A percentile compares a stretch with the other conserved stretches of the same genome.
phyloP scores from a whole-genome alignment of 768 basidiomycete genomes.

The Boletus vermiculosoides region DNA sequence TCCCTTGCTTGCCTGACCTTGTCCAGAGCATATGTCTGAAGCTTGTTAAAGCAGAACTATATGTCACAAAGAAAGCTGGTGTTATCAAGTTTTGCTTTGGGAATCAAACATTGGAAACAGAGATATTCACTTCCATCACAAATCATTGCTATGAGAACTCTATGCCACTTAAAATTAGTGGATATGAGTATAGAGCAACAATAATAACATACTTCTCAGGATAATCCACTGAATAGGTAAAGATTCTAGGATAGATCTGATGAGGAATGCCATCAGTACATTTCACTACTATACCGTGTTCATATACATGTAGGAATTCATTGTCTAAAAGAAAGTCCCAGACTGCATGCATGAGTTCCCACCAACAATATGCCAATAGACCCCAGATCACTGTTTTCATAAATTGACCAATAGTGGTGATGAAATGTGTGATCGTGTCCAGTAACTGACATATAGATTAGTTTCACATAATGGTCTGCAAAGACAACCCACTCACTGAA shows the following conservation, averaged over 20 bases:
- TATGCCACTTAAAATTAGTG: not conserved
- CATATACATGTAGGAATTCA: not conserved
- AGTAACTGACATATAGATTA: not conserved
- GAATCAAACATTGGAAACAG: not conserved
- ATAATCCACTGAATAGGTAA: not conserved
- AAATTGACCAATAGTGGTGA: not conserved
- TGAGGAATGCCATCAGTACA: not conserved
- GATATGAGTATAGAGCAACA: not conserved
- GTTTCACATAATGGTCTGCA: not conserved
- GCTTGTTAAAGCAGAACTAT: not conserved
- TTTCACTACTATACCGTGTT: not conserved
- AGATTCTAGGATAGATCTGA: not conserved
- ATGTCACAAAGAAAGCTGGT: not conserved
- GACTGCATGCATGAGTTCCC: not conserved
- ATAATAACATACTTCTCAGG: not conserved
- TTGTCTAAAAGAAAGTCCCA: not conserved
- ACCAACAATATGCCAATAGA: not conserved
- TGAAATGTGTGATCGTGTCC: not conserved
- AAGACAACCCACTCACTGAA: not conserved
- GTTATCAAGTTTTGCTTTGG: not conserved
- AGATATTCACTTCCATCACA: not conserved
- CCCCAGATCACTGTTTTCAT: not conserved
- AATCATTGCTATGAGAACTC: not conserved
- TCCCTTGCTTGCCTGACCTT: not conserved
- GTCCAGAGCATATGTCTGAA: not conserved